phyloP scores from a whole-genome alignment of 1,284 basidiomycete species.

The Fomitopsis betulina region DNA sequence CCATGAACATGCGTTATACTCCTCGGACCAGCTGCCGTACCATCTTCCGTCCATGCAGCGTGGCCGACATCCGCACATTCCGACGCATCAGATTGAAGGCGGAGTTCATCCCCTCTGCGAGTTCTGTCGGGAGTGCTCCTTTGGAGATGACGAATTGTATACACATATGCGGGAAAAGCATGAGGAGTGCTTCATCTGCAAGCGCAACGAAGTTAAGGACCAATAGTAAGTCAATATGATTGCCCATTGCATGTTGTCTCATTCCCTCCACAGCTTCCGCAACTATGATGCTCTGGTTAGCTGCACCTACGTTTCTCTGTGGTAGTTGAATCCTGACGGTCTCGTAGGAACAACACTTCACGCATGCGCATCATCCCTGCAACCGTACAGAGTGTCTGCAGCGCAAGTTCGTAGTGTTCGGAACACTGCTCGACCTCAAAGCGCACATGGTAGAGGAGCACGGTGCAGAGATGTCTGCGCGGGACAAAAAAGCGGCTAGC shows the following conservation, averaged over 20 bases:
- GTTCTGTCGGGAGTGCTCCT: slow-evolving; percentile 91
- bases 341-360: slow-evolving; percentile 66
- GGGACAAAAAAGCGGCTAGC: slow-evolving; percentile 75
- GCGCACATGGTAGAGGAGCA: slow-evolving; percentile 91
- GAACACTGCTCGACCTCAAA: slow-evolving; percentile 83
- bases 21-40: slow-evolving; percentile 58
- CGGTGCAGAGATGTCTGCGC: slow-evolving; percentile 72
- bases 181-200: slow-evolving; percentile 97
- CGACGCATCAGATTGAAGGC: slow-evolving; percentile 57
- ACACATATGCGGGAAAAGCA: slow-evolving; percentile 91
- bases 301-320: slow-evolving; percentile 1
- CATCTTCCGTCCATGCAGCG: slow-evolving; percentile 79
- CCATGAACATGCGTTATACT: slow-evolving; percentile 91
- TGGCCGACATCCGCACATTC: slow-evolving; percentile 31
- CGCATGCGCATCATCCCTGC: slow-evolving; percentile 74
- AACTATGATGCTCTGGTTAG: slow-evolving; percentile 73
- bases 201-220: slow-evolving; percentile 71
- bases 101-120: slow-evolving; percentile 82
- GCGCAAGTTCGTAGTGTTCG: slow-evolving; percentile 95
- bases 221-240: slow-evolving; percentile 67
- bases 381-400: slow-evolving; percentile 70
- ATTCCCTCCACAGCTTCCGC: slow-evolving; percentile 54
- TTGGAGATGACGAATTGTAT: slow-evolving; percentile 90
- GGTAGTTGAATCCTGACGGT: background rate
- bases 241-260: background rate